Percentiles rank a stretch among this genome's conserved stretches.
Conservation (phyloP, 1,139 yeast genomes). For the Ogataea hybrid region DNA sequence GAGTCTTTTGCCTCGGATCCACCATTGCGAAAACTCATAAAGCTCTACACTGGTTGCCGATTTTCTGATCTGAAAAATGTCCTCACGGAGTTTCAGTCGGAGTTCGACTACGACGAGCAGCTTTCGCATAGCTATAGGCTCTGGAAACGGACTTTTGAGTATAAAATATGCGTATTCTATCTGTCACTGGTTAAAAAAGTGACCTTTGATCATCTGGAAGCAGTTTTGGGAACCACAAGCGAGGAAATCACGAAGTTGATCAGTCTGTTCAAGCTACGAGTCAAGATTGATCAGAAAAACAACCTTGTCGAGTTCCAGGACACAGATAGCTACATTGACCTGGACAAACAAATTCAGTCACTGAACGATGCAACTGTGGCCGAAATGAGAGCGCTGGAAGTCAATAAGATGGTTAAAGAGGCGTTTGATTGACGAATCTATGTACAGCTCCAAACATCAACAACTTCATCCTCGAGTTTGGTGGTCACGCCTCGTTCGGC, state of each 20-base stretch:
- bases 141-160: slow-evolving; percentile 14
- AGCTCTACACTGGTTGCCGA: slow-evolving; percentile 15
- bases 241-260: slow-evolving; percentile 18
- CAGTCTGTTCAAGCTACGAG: slow-evolving; percentile 20
- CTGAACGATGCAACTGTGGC: slow-evolving; percentile 17
- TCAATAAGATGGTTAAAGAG: slow-evolving; percentile 14
- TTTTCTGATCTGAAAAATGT: slow-evolving; percentile 9
- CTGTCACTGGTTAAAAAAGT: slow-evolving; percentile 23
- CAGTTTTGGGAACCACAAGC: slow-evolving; percentile 16
- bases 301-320: slow-evolving; percentile 13
- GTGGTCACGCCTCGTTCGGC: slow-evolving; percentile 54
- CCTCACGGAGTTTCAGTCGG: slow-evolving; percentile 6
- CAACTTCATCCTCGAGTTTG: slow-evolving; percentile 43
- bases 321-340: neutral
- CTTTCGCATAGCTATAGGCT: slow-evolving; percentile 14
- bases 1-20: slow-evolving; percentile 14
- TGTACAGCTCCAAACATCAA: slow-evolving; percentile 34
- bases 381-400: slow-evolving; percentile 18
- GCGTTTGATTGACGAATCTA: slow-evolving; percentile 8
- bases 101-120: slow-evolving; percentile 22
- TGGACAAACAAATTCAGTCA: slow-evolving; percentile 1
- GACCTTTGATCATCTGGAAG: slow-evolving; percentile 19
- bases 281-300: slow-evolving; percentile 20
- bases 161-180: slow-evolving; percentile 21
- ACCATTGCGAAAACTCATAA: slow-evolving; percentile 13